Percentiles rank a stretch among this genome's conserved stretches.
Conservation (phyloP, 2,329 filamentous ascomycete genomes). For the Curvularia verruculosa region DNA sequence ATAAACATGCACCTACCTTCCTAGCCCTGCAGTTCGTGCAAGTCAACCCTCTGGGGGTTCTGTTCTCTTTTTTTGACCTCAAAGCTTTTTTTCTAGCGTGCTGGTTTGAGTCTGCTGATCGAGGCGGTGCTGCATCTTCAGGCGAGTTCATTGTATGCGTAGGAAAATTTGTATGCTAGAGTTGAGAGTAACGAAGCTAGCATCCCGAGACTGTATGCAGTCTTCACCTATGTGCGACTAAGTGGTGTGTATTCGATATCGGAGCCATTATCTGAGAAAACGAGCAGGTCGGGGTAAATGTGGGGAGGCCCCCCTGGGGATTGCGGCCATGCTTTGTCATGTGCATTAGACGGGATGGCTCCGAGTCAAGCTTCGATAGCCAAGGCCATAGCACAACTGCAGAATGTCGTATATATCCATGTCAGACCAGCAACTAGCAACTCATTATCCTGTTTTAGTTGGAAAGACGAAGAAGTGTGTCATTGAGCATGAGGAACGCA, state of each 20-base stretch:
- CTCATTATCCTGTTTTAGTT: no score
- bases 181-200: neutral
- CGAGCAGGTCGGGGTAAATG: neutral
- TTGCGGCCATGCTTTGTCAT: neutral
- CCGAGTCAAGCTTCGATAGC: neutral
- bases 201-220: neutral
- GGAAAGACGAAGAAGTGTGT: neutral
- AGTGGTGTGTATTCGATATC: neutral
- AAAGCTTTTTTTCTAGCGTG: neutral
- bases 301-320: neutral
- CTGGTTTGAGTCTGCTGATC: neutral
- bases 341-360: neutral
- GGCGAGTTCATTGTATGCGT: neutral
- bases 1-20: constrained; percentile 3
- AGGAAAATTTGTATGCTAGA: neutral
- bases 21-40: constrained; percentile 12
- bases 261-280: neutral
- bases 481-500: no score
- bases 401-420: neutral
- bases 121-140: neutral
- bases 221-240: neutral
- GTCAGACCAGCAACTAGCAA: neutral
- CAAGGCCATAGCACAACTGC: neutral
- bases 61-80: neutral
- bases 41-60: constrained; percentile 7